A percentile compares a stretch with the other conserved stretches of the same genome.
Evolutionary conservation across 768 basidiomycete species (phyloP).

Genomic region (Suillus lakei): DNA sequence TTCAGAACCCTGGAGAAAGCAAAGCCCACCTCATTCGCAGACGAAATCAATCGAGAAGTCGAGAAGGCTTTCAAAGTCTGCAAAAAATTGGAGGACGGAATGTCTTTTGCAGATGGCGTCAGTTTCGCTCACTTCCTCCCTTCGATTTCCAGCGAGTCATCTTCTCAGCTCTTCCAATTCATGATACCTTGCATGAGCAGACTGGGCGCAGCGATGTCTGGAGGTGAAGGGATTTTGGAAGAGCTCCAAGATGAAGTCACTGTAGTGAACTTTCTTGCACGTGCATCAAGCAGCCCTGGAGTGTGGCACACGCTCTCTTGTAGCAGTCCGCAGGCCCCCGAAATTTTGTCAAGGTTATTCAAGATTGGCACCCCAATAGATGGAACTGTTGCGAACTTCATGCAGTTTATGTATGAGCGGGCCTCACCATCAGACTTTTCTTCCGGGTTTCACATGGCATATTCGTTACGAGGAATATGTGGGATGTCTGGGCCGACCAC

Average conservation of each 20-base stretch:
- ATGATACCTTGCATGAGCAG: constrained; percentile 27
- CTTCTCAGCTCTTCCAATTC: constrained; percentile 32
- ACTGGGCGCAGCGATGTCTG: constrained; percentile 2
- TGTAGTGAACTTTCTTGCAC: neutral
- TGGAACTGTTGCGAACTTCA: constrained; percentile 28
- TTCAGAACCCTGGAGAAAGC: neutral
- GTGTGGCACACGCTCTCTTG: constrained; percentile 1
- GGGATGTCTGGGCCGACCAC: neutral
- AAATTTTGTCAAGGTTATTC: neutral
- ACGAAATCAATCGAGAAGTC: neutral
- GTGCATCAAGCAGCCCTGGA: neutral
- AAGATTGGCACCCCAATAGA: neutral
- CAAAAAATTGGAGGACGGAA: neutral
- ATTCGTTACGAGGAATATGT: neutral
- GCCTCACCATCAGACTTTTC: neutral
- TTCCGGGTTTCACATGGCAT: neutral
- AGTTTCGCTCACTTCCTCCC: neutral
- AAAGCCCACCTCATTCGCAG: neutral
- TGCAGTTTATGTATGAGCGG: constrained; percentile 34
- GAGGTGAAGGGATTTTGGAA: neutral
- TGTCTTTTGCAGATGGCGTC: neutral
- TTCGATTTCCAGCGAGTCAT: neutral
- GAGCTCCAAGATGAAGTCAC: constrained; percentile 2
- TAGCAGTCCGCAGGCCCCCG: neutral
- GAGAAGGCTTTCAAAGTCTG: neutral